Conservation (phyloP, 1,284 basidiomycete genomes). For the Ceratobasidium sp. region DNA sequence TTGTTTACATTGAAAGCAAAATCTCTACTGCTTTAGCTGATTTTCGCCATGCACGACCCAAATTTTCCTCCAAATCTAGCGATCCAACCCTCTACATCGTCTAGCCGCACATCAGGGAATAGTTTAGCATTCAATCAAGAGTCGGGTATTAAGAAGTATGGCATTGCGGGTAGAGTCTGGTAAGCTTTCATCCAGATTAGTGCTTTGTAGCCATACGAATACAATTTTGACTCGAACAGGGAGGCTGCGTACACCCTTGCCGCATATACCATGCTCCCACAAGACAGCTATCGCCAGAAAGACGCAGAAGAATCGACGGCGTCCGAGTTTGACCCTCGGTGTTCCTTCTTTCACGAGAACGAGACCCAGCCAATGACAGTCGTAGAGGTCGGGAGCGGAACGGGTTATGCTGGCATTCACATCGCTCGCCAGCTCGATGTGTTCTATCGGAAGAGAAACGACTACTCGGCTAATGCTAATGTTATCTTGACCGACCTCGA, state of each 20-base stretch:
- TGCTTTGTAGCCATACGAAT: neutral
- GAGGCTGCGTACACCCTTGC: slow-evolving; percentile 77
- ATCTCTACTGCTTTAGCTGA: neutral
- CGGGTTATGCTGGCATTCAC: slow-evolving; percentile 70
- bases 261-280: slow-evolving; percentile 60
- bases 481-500: slow-evolving; percentile 78
- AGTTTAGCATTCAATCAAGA: slow-evolving; percentile 24
- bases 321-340: slow-evolving; percentile 72
- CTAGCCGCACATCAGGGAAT: neutral
- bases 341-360: slow-evolving; percentile 56
- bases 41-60: slow-evolving; percentile 29
- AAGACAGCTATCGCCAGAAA: slow-evolving; percentile 50
- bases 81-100: slow-evolving; percentile 25
- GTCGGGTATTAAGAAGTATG: slow-evolving; percentile 40
- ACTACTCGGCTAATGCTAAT: slow-evolving; percentile 53
- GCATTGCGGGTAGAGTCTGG: slow-evolving; percentile 46
- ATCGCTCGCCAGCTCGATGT: slow-evolving; percentile 58
- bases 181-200: slow-evolving; percentile 3
- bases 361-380: slow-evolving; percentile 52
- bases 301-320: slow-evolving; percentile 46
- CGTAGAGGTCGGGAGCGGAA: slow-evolving; percentile 80
- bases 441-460: slow-evolving; percentile 49
- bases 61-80: slow-evolving; percentile 40
- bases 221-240: slow-evolving; percentile 57
- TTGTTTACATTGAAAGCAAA: neutral